Base-by-base conservation (phyloP, 2,329 filamentous ascomycete genomes). In the Cordyceps cateniannulata region DNA sequence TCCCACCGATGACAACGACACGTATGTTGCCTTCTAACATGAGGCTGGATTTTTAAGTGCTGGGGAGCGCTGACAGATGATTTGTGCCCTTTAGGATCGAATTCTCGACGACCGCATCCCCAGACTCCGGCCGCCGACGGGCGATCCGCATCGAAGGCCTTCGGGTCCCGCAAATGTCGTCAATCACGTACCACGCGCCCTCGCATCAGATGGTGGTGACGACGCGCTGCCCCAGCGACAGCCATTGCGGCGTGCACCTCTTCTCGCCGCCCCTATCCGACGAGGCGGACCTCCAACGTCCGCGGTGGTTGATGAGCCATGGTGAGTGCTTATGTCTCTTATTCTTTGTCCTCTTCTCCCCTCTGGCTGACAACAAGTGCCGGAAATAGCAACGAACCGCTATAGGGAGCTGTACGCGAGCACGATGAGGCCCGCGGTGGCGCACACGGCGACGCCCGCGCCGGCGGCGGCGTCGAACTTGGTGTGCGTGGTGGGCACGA, bases 401-500 rank as follows among this genome's bases (percentile, higher is more conserved):
- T 72, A 75, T 58, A 69, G 73, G 12, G 65, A 68, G n/a, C 59
- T 75, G 5, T 67, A 68, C 20, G 65, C 32, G 67, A 65, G 6
- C 67, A 67, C n/a, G 63, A 66, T 7, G 32, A 10, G 32, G 8
- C 12, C 32, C 32, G 32, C 32, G 32, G 32, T 35, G 5, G 32
- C 32, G 9, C 72, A 78, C 62, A 70, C 71, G n/a, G 75, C 75
- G 22, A 76, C 75, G 1, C 69, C 77, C 0, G 79, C 79, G 0
- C 77, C 79, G 0, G 55, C 71, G 0, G 69, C 69, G 1, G 76
- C 77, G 9, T 29, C 49, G 5, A 63, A 71, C 35, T 60, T 78
- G 1, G 65, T 77, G 44, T 83, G 79, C 67, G 70, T 79, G 5
- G 68, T 82, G 48, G 82, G 80, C 48, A 79, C 81, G 1, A 78